These are phyloP conservation scores for Caryopteris hybrid DNA, from an alignment of 305 asterid genomes.

Conservation along the genomic window DNA sequence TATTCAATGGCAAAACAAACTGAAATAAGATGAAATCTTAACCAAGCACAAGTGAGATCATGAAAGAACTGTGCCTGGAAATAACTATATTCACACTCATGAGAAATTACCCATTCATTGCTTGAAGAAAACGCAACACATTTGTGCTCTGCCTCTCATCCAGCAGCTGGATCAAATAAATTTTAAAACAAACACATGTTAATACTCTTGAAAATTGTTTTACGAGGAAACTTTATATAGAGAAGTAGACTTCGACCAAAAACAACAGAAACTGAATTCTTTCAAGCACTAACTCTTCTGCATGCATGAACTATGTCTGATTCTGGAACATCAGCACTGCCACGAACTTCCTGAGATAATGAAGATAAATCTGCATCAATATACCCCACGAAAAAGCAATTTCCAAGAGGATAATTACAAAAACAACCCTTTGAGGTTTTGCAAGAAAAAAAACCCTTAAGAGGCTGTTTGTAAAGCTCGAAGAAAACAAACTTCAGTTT, in stretches of 20 bases:
- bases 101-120: constrained; percentile 63
- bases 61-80: not conserved
- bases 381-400: not conserved
- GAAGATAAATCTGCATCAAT: constrained; percentile 7
- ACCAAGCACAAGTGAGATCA: not conserved
- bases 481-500: not conserved
- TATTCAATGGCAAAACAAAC: constrained; percentile 28
- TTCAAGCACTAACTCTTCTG: constrained; percentile 59
- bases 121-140: constrained; percentile 68
- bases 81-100: not conserved
- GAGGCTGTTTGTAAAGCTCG: no score
- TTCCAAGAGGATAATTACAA: not conserved
- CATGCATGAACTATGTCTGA: constrained; percentile 89
- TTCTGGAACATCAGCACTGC: constrained; percentile 57
- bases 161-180: constrained; percentile 46
- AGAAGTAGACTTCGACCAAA: not conserved
- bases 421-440: no score
- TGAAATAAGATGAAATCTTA: constrained; percentile 11
- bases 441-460: no score
- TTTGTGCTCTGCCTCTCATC: constrained; percentile 83
- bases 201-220: constrained; percentile 1
- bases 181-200: not conserved
- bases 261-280: constrained; percentile 7
- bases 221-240: not conserved
- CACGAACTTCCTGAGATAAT: constrained; percentile 71